These are phyloP conservation scores for Butyriboletus appendiculatus DNA, from an alignment of 1,284 basidiomycete species.

Conservation along the genomic window DNA sequence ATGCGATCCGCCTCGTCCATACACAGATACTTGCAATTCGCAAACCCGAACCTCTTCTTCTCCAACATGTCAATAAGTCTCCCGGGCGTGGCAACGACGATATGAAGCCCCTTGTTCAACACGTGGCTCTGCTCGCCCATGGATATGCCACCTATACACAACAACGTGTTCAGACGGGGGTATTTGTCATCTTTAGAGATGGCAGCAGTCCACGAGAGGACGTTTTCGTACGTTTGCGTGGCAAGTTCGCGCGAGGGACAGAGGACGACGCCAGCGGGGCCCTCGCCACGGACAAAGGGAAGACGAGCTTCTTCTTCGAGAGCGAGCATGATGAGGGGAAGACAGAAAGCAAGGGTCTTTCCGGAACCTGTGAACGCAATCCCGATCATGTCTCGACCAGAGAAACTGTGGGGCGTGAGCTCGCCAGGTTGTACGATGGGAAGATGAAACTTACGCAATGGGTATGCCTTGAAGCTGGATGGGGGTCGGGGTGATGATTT, in stretches of 20 bases:
- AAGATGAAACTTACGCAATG: conserved; percentile 66
- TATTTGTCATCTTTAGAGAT: conserved; percentile 81
- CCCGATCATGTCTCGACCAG: conserved; percentile 94
- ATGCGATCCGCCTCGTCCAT: conserved; percentile 99
- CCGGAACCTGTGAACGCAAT: conserved; percentile 94
- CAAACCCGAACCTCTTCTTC: conserved; percentile 89
- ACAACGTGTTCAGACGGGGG: conserved; percentile 82
- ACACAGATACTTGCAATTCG: conserved; percentile 92
- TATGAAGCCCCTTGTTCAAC: conserved; percentile 88
- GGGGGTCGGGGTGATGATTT: conserved; percentile 88
- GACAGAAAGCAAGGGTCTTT: conserved; percentile 88
- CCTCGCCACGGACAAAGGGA: conserved; percentile 90
- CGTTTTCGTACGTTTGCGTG: conserved; percentile 94
- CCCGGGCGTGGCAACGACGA: conserved; percentile 96
- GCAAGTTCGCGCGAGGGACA: conserved; percentile 96
- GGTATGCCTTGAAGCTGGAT: conserved; percentile 98
- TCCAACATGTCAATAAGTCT: conserved; percentile 97
- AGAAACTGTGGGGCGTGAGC: conserved; percentile 54
- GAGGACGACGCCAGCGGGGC: conserved; percentile 92
- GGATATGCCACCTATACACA: conserved; percentile 97
- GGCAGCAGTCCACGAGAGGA: conserved; percentile 82
- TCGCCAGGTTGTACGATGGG: neutral
- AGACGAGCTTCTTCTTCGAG: conserved; percentile 92
- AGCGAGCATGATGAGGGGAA: conserved; percentile 94
- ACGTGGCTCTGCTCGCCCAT: conserved; percentile 96